Percentiles rank a stretch among this genome's conserved stretches.
Evolutionary conservation across 1,139 yeast genomes (phyloP).

Genomic region (Cylindricascospora bacillispora): DNA sequence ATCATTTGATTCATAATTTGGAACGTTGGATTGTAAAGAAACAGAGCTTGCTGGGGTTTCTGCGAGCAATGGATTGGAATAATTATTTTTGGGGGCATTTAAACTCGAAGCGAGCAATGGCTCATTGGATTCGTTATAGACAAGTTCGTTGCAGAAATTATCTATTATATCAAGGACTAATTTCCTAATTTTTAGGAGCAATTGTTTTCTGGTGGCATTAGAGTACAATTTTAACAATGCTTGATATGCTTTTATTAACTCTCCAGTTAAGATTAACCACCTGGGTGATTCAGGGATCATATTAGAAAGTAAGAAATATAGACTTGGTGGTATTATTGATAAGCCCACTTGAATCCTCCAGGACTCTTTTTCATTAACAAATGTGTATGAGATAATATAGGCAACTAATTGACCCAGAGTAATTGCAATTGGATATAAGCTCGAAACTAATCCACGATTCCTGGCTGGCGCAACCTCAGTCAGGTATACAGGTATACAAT

Average conservation of each 20-base stretch:
- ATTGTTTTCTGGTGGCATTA: conserved; percentile 23
- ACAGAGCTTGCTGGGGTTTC: too few relatives aligned
- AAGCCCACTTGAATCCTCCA: conserved; percentile 34
- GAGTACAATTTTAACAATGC: conserved; percentile 30
- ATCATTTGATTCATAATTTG: conserved; percentile 2
- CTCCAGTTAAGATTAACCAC: conserved; percentile 33
- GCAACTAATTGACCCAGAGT: conserved; percentile 37
- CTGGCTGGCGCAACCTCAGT: conserved; percentile 33
- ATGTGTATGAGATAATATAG: conserved; percentile 26
- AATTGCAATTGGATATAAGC: conserved; percentile 32
- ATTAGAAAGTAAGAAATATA: conserved; percentile 27
- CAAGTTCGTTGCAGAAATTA: too few relatives aligned
- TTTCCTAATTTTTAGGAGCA: conserved; percentile 21
- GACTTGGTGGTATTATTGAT: conserved; percentile 30
- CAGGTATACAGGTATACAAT: conserved; percentile 32
- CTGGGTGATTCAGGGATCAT: conserved; percentile 52
- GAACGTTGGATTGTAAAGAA: conserved; percentile 15
- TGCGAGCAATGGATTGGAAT: too few relatives aligned
- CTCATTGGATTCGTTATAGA: too few relatives aligned
- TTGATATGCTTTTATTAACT: conserved; percentile 29
- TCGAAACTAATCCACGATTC: conserved; percentile 29
- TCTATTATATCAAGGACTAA: conserved; percentile 18
- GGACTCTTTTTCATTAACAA: conserved; percentile 20
- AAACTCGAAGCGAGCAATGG: too few relatives aligned
- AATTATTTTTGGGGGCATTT: too few relatives aligned